These are phyloP conservation scores for Daedalea quercina DNA, from an alignment of 768 basidiomycete genomes.

Conservation along the genomic window DNA sequence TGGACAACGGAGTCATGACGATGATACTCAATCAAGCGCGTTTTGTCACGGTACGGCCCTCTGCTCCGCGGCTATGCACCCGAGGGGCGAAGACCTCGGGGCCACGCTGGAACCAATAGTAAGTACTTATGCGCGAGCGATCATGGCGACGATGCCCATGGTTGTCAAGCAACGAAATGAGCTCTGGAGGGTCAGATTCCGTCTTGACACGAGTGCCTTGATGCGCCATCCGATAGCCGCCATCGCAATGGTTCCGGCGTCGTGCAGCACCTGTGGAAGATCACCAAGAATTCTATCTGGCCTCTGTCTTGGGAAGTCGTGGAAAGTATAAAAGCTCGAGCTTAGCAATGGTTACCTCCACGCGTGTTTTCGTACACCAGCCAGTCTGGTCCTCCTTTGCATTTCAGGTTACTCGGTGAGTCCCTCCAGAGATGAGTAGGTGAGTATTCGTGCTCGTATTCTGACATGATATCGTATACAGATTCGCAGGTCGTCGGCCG, in stretches of 20 bases:
- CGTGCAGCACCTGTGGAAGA: background rate
- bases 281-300: background rate
- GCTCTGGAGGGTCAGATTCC: too few species aligned
- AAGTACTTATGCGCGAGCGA: too few species aligned
- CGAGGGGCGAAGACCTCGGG: too few species aligned
- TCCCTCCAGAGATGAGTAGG: background rate
- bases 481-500: conserved; percentile 4
- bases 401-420: conserved; percentile 2
- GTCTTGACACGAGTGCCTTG: too few species aligned
- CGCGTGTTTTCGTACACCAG: background rate
- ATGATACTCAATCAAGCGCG: too few species aligned
- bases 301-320: background rate
- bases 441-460: background rate
- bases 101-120: too few species aligned
- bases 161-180: background rate
- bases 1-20: too few species aligned
- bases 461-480: background rate
- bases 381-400: conserved; percentile 3
- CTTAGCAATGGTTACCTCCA: background rate
- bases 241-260: background rate
- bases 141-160: background rate
- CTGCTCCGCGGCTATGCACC: too few species aligned
- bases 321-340: background rate
- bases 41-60: too few species aligned
- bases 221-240: background rate